Evolutionary conservation across 2,329 filamentous ascomycete genomes (phyloP), one percentile per base, ranked within the genome.

Genomic region (Graphilbum ipis-grandicollis): DNA sequence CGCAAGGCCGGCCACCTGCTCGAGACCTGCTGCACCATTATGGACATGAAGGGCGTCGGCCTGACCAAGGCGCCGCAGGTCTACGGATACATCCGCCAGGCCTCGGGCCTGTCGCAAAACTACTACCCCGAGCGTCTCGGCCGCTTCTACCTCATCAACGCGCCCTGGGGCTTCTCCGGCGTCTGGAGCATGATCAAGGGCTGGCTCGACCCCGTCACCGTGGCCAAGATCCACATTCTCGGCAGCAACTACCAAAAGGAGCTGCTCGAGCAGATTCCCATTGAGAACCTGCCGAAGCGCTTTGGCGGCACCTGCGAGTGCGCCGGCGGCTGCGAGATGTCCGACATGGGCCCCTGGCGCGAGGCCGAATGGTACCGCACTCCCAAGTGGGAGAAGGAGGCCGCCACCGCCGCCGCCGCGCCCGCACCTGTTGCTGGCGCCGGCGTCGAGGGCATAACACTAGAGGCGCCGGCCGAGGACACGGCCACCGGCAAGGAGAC

Each of bases 101-200:
- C 84, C 33, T 90, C 84, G 25, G 76, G 65, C 56, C 82, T 98
- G 61, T 93, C 83, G 46, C 90, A 96, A 63, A 93, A 96, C 71
- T 93, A 96, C 74, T 98, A 98, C 64, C 90, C 90, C 8, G 90
- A 98, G 69, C 82, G 90, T 41, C 69, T 98, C 41, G 90, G 90
- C 52, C 86, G 85, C 61, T 70, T 98, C 54, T 98, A 93, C 69
- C 65, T 98, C 50, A 94, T 98, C 75, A 98, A 98, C 62, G 83
- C 88, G 3, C 85, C 85, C 17, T 96, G 86, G 86, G 86, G 86
- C 19, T 96, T 96, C 68, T 78, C 78, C 43, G 70, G 71, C 47
- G 80, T 85, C 44, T 98, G 90, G 70, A 68, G 63, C 54, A 69
- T 92, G 40, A 72, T 96, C 59, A 94, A 92, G 70, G 75, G 76